These are phyloP conservation scores for Russula brevipes DNA, from an alignment of 768 basidiomycete species.

Conservation along the genomic window DNA sequence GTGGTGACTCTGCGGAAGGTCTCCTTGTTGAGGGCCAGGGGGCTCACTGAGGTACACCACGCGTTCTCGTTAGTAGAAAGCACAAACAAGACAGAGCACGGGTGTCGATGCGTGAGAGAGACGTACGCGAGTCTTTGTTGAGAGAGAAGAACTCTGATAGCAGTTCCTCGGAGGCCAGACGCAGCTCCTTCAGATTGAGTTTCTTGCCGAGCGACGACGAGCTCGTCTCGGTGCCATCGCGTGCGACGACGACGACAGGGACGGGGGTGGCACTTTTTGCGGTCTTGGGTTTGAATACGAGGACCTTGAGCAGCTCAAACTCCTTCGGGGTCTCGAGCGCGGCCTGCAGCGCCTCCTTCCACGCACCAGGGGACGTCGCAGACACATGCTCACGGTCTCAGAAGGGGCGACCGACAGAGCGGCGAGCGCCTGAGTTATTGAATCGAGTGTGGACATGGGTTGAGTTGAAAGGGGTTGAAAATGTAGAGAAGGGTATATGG, in stretches of 20 bases:
- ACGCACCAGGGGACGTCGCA: slow-evolving; percentile 65
- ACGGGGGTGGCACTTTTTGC: slow-evolving; percentile 82
- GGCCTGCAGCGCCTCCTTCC: slow-evolving; percentile 67
- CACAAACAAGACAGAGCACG: background rate
- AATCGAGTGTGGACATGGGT: slow-evolving; percentile 37
- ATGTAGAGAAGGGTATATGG: background rate
- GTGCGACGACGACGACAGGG: slow-evolving; percentile 82
- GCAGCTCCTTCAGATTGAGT: slow-evolving; percentile 79
- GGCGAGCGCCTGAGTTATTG: slow-evolving; percentile 40
- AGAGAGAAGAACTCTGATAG: slow-evolving; percentile 78
- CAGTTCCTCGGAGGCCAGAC: slow-evolving; percentile 81
- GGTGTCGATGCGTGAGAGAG: background rate
- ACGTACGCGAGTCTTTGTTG: slow-evolving; percentile 82
- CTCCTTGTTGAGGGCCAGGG: slow-evolving; percentile 60
- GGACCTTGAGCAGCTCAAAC: slow-evolving; percentile 77
- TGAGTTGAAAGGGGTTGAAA: slow-evolving; percentile 22
- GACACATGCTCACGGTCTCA: slow-evolving; percentile 52
- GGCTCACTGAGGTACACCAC: slow-evolving; percentile 55
- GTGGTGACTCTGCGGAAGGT: slow-evolving; percentile 68
- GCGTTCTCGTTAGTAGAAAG: too few species aligned
- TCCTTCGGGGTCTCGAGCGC: slow-evolving; percentile 46
- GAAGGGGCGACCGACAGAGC: slow-evolving; percentile 52
- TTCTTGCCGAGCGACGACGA: slow-evolving; percentile 73
- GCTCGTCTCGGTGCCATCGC: slow-evolving; percentile 79
- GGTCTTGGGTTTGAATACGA: slow-evolving; percentile 95